phyloP scores from a whole-genome alignment of 768 basidiomycete genomes.

The Xerocomellus intermedius region DNA sequence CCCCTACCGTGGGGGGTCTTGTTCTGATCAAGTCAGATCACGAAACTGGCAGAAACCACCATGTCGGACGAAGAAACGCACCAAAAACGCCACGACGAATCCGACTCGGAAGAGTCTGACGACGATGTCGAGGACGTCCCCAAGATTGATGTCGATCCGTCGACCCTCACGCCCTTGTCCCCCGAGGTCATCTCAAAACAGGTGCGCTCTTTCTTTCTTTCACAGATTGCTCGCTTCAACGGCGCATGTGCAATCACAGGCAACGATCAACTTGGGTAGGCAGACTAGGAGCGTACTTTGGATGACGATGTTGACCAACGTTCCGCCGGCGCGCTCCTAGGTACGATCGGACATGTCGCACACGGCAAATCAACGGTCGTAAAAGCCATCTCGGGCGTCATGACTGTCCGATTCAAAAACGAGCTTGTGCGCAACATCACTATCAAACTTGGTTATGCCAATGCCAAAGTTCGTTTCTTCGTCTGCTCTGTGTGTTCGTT shows the following conservation, averaged over 20 bases:
- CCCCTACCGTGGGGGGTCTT: slow-evolving; percentile 2
- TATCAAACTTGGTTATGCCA: slow-evolving; percentile 98
- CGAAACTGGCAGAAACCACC: slow-evolving; percentile 10
- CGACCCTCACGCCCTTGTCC: slow-evolving; percentile 82
- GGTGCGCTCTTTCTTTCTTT: slow-evolving; percentile 41
- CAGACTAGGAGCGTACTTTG: background rate
- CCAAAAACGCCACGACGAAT: slow-evolving; percentile 62
- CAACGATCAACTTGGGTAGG: slow-evolving; percentile 90
- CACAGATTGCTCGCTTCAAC: background rate
- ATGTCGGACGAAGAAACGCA: slow-evolving; percentile 73
- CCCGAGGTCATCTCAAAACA: slow-evolving; percentile 92
- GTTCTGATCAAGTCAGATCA: slow-evolving; percentile 20
- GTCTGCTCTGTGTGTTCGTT: background rate
- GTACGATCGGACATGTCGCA: slow-evolving; percentile 98
- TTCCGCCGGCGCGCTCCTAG: slow-evolving; percentile 38
- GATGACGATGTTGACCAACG: background rate
- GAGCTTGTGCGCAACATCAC: slow-evolving; percentile 99
- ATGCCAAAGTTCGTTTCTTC: slow-evolving; percentile 81
- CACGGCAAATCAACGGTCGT: slow-evolving; percentile 97
- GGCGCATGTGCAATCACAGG: slow-evolving; percentile 44
- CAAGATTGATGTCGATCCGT: slow-evolving; percentile 72
- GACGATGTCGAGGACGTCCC: slow-evolving; percentile 53
- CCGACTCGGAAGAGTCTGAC: slow-evolving; percentile 70
- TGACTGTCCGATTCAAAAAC: slow-evolving; percentile 99
- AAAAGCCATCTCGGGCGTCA: slow-evolving; percentile 97